phyloP scores from a whole-genome alignment of 2,329 filamentous ascomycete species.

The Cladophialophora yegresii region DNA sequence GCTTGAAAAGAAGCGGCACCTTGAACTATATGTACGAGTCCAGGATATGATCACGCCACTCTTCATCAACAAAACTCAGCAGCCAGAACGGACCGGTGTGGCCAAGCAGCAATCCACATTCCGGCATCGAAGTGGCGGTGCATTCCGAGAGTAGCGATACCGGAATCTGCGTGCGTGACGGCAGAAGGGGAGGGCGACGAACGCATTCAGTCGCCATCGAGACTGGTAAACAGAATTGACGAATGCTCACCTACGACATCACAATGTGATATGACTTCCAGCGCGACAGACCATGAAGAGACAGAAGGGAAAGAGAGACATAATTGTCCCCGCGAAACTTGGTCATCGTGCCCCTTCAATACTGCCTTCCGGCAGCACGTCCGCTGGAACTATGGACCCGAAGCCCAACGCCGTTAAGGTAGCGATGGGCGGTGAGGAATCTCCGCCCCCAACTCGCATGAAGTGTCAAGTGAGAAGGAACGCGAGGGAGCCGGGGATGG shows the following conservation, averaged over 20 bases:
- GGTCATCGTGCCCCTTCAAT: not conserved
- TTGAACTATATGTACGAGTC: constrained; percentile 34
- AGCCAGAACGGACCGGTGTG: not conserved
- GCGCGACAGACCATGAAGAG: not conserved
- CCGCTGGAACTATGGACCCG: not conserved
- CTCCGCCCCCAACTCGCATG: not conserved
- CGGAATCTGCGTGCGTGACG: not conserved
- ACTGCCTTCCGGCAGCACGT: not conserved
- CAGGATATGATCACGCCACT: constrained; percentile 2
- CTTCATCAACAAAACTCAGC: not conserved
- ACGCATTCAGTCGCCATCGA: not conserved
- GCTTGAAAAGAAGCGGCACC: constrained; percentile 25
- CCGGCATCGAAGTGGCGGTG: not conserved
- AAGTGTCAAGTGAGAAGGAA: not conserved
- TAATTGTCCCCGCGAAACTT: not conserved
- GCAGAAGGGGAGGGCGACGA: not conserved
- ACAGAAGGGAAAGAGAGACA: not conserved
- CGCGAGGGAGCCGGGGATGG: not conserved
- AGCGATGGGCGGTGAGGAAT: not conserved
- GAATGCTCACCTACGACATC: not conserved
- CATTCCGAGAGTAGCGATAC: not conserved
- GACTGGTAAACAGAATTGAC: not conserved
- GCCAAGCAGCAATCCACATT: not conserved
- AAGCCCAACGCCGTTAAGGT: not conserved
- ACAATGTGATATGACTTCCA: not conserved